phyloP scores from a whole-genome alignment of 306 rosid genomes.

The Quillaja saponaria region DNA sequence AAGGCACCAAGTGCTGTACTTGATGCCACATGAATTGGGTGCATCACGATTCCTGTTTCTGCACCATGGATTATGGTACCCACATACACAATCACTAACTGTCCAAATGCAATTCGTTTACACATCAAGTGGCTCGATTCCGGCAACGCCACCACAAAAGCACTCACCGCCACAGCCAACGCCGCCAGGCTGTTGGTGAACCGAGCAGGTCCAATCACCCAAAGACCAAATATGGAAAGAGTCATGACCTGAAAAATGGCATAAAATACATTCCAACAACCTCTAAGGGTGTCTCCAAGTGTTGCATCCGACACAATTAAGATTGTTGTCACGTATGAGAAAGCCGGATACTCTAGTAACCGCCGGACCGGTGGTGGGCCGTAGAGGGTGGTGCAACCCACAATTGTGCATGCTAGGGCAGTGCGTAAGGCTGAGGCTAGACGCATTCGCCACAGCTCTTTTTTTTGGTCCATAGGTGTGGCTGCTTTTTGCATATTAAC shows the following conservation, averaged over 20 bases:
- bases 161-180: slow-evolving; percentile 28
- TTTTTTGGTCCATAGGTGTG: slow-evolving; percentile 22
- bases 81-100: slow-evolving; percentile 67
- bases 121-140: slow-evolving; percentile 53
- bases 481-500: slow-evolving; percentile 32
- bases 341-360: slow-evolving; percentile 55
- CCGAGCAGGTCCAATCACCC: slow-evolving; percentile 50
- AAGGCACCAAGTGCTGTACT: slow-evolving; percentile 70
- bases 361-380: slow-evolving; percentile 43
- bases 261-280: slow-evolving; percentile 52
- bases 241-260: slow-evolving; percentile 49
- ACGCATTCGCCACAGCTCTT: slow-evolving; percentile 41
- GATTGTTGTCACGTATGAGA: slow-evolving; percentile 60
- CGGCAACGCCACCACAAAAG: slow-evolving; percentile 66
- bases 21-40: slow-evolving; percentile 54
- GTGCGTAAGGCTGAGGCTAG: slow-evolving; percentile 58
- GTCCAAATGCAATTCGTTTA: slow-evolving; percentile 72
- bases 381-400: slow-evolving; percentile 49
- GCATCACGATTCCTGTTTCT: slow-evolving; percentile 34
- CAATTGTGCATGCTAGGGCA: slow-evolving; percentile 66
- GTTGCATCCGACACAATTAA: slow-evolving; percentile 60
- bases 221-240: slow-evolving; percentile 39
- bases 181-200: slow-evolving; percentile 37
- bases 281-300: slow-evolving; percentile 64
- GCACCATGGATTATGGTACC: slow-evolving; percentile 54